phyloP scores from a whole-genome alignment of 495 filamentous ascomycete species.

The Bombardia bombarda region DNA sequence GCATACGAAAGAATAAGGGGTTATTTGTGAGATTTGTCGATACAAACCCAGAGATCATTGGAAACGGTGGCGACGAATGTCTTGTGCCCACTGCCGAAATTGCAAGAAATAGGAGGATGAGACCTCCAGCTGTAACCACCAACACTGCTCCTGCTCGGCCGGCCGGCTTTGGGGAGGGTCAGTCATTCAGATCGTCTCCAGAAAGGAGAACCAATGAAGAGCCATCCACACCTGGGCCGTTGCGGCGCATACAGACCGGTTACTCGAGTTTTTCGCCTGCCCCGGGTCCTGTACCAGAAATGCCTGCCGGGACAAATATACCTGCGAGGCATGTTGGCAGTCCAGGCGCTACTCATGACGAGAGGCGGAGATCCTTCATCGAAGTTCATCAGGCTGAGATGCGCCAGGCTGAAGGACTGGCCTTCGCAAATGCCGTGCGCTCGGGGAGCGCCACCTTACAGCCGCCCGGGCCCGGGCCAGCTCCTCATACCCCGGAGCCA shows the following conservation, averaged over 20 bases:
- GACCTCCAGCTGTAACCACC: conserved; percentile 23
- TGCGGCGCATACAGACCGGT: conserved; percentile 44
- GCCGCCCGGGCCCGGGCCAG: conserved; percentile 11
- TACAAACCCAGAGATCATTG: conserved; percentile 66
- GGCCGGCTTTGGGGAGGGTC: conserved; percentile 6
- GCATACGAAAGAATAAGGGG: conserved; percentile 40
- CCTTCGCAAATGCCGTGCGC: conserved; percentile 48
- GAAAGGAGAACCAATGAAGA: conserved; percentile 16
- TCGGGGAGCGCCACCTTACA: conserved; percentile 19
- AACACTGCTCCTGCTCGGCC: conserved; percentile 15
- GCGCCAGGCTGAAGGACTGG: conserved; percentile 62
- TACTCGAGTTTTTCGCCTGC: conserved; percentile 24
- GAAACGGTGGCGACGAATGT: conserved; percentile 79
- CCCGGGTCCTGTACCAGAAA: conserved; percentile 14
- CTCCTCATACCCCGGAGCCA: conserved; percentile 5
- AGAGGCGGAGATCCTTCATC: conserved; percentile 40
- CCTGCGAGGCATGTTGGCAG: conserved; percentile 26
- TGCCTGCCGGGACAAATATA: conserved; percentile 19
- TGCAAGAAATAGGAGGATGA: conserved; percentile 40
- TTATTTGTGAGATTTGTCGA: conserved; percentile 65
- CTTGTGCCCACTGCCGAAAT: conserved; percentile 63
- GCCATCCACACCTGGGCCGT: conserved; percentile 26
- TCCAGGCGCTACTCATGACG: conserved; percentile 22
- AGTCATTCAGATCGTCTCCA: conserved; percentile 12
- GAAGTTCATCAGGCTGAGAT: conserved; percentile 62